Conservation (phyloP, 345 rosid species). For the Limnanthes douglasii region DNA sequence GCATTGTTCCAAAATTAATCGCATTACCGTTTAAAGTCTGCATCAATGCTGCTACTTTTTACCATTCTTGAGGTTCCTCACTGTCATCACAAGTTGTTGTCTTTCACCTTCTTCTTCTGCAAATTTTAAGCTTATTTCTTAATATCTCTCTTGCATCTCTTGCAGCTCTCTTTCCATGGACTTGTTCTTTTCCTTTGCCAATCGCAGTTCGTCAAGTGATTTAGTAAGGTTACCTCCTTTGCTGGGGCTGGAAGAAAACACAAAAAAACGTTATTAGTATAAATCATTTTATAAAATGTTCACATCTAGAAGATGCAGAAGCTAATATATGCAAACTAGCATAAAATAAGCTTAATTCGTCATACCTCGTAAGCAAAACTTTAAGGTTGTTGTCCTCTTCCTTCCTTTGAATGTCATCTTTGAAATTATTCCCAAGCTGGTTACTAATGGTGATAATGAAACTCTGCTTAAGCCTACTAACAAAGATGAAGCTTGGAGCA, state of each 20-base stretch:
- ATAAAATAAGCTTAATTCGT: neutral
- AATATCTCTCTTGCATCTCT: slow-evolving; percentile 87
- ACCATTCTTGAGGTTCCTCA: slow-evolving; percentile 54
- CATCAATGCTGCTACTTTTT: too few species aligned
- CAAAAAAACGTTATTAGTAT: too few species aligned
- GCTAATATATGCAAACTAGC: slow-evolving; percentile 2
- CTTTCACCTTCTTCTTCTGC: slow-evolving; percentile 97
- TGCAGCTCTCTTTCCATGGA: slow-evolving; percentile 65
- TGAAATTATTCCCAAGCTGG: too few species aligned
- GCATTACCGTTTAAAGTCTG: too few species aligned
- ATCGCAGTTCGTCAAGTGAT: slow-evolving; percentile 25
- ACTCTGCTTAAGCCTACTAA: too few species aligned
- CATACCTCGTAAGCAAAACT: slow-evolving; percentile 10
- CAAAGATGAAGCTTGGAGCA: too few species aligned
- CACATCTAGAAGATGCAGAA: neutral
- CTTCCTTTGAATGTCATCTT: slow-evolving; percentile 19
- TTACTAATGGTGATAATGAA: too few species aligned
- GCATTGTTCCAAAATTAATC: too few species aligned
- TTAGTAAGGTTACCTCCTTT: slow-evolving; percentile 14
- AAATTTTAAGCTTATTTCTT: slow-evolving; percentile 76
- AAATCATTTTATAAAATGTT: too few species aligned
- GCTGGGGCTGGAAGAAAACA: slow-evolving; percentile 8
- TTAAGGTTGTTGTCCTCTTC: slow-evolving; percentile 15
- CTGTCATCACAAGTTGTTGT: slow-evolving; percentile 74
- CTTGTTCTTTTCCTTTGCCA: slow-evolving; percentile 43